Conservation (phyloP, 208 protist genomes). For the Porcisia hertigi region DNA sequence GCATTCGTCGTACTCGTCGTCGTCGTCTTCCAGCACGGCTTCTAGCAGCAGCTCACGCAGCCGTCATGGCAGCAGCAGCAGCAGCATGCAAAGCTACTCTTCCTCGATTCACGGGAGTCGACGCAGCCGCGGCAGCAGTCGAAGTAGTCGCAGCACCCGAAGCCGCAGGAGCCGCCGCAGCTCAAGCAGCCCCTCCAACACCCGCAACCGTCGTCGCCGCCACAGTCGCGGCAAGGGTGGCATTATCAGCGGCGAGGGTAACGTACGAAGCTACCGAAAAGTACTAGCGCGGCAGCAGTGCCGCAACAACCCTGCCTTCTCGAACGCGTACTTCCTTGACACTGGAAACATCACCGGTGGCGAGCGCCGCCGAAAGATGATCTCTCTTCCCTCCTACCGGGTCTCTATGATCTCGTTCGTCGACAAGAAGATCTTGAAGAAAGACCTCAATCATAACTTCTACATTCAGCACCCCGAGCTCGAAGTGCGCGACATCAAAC, state of each 20-base stretch:
- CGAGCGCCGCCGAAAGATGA: slow-evolving; percentile 83
- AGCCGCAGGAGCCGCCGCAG: slow-evolving; percentile 14
- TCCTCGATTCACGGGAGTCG: slow-evolving; percentile 10
- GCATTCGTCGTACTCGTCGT: slow-evolving; percentile 17
- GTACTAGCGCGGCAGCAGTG: slow-evolving; percentile 51
- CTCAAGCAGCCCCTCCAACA: slow-evolving; percentile 24
- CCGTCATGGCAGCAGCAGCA: slow-evolving; percentile 27
- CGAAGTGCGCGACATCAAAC: slow-evolving; percentile 82
- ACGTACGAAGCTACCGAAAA: slow-evolving; percentile 77
- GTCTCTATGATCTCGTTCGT: slow-evolving; percentile 85
- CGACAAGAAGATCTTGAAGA: slow-evolving; percentile 83
- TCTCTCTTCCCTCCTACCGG: slow-evolving; percentile 74
- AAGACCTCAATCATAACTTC: slow-evolving; percentile 87
- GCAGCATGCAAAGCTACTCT: slow-evolving; percentile 14
- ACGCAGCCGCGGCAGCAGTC: slow-evolving; percentile 15
- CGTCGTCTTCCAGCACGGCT: slow-evolving; percentile 13
- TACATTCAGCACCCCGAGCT: slow-evolving; percentile 85
- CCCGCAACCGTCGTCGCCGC: slow-evolving; percentile 22
- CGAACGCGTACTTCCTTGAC: slow-evolving; percentile 80
- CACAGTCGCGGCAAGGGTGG: slow-evolving; percentile 28
- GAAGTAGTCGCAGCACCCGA: slow-evolving; percentile 15
- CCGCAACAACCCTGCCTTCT: slow-evolving; percentile 65
- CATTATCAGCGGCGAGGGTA: slow-evolving; percentile 35
- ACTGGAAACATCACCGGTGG: slow-evolving; percentile 82
- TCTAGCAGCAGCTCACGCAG: slow-evolving; percentile 17